phyloP scores from a whole-genome alignment of 805 yeast species.

The Yarrowia osloensis region DNA sequence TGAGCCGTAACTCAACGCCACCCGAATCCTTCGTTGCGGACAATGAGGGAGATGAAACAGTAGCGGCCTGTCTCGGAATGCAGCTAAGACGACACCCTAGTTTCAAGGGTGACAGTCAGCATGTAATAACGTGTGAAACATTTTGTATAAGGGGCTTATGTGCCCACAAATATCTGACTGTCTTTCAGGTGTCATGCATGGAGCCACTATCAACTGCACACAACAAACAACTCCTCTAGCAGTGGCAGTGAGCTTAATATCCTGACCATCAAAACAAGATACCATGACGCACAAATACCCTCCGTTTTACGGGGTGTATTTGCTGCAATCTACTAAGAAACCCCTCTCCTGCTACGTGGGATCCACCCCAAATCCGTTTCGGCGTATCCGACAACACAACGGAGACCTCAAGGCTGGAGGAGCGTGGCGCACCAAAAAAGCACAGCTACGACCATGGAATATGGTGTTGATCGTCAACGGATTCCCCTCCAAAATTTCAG shows the following conservation, averaged over 20 bases:
- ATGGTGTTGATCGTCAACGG: conserved; percentile 66
- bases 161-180: no score
- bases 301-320: conserved; percentile 67
- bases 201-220: background rate
- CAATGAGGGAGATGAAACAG: no score
- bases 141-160: no score
- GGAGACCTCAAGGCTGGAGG: conserved; percentile 67
- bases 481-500: conserved; percentile 67
- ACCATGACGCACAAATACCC: conserved; percentile 27
- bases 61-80: no score
- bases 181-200: background rate
- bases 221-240: background rate
- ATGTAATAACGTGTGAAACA: no score
- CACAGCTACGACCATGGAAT: conserved; percentile 72
- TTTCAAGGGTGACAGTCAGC: no score
- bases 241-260: background rate
- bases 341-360: conserved; percentile 71
- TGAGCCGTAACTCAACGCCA: background rate
- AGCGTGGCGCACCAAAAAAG: conserved; percentile 63
- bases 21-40: background rate
- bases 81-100: no score
- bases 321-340: conserved; percentile 61
- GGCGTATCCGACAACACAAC: conserved; percentile 76
- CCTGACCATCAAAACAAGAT: background rate
- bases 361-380: conserved; percentile 73